Conservation (phyloP, 257 asterid genomes). For the Coffea canephora region DNA sequence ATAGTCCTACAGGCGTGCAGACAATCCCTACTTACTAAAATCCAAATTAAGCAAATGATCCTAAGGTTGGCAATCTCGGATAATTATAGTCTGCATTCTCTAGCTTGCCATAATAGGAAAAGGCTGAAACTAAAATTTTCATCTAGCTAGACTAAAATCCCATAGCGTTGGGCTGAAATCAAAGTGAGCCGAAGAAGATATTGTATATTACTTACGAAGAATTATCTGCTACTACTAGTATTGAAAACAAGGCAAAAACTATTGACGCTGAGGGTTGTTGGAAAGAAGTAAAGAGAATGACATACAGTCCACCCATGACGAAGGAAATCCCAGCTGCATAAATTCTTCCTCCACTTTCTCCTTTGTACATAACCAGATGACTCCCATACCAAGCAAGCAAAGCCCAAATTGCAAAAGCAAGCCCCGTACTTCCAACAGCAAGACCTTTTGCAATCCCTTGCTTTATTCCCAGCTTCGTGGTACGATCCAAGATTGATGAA, state of each 20-base stretch:
- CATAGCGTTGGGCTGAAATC: neutral
- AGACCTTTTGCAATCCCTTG: constrained; percentile 84
- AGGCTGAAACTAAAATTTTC: neutral
- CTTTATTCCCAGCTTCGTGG: constrained; percentile 64
- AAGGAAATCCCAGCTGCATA: constrained; percentile 75
- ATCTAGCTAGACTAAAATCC: neutral
- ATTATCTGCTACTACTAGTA: neutral
- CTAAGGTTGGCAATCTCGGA: neutral
- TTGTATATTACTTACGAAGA: neutral
- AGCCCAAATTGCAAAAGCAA: constrained; percentile 87
- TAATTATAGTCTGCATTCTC: neutral
- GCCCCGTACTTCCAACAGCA: constrained; percentile 74
- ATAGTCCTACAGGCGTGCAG: neutral
- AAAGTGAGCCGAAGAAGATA: neutral
- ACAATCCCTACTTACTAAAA: neutral
- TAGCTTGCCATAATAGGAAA: neutral
- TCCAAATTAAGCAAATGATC: neutral
- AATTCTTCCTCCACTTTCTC: constrained; percentile 81
- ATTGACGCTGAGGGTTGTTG: neutral
- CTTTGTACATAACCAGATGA: constrained; percentile 64
- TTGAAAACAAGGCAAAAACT: neutral
- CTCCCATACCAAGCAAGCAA: constrained; percentile 94
- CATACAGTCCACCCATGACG: constrained; percentile 87
- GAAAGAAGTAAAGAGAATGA: constrained; percentile 10
- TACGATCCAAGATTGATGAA: constrained; percentile 47